Evolutionary conservation across 83 land plant species (phyloP), one percentile per base, ranked within the genome.

Genomic region (Picea abies): DNA sequence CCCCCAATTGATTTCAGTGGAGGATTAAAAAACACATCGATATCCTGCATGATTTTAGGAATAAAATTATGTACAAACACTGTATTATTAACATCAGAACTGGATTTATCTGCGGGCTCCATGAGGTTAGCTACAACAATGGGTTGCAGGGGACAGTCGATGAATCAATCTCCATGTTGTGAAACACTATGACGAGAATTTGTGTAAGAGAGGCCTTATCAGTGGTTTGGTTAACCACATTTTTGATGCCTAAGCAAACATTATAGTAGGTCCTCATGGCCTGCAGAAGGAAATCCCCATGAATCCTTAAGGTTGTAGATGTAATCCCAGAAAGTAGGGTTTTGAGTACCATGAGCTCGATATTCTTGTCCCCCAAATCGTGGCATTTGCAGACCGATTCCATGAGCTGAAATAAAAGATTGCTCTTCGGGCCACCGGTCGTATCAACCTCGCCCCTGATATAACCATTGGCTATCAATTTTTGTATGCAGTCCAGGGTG

Each of bases 311-410:
- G 17, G 90, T 82, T 1, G 88, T 87, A 47, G 98, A 97, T 10
- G 98, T 97, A 22, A 97, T 96, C 14, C 98, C 96, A 1, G 95
- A 92, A 62, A 97, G 90, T 5, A 97, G 87, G 26, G 96, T 91
- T 83, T 93, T 93, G 47, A 97, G 80, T 25, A 97, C 92, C 82
- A 32, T 32, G 35, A 32, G 35, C 35, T 32, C 35, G 35, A 32
- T 32, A 32, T 32, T 32, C 2, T 32, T 1, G 1, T 32, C 35
- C 35, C 35, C 35, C 35, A 32, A 32, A 1, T 32, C 35, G 1
- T 32, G 35, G 35, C 35, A 32, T 32, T 32, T 32, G 35, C 35
- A 32, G 35, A 32, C 35, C 35, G 1, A 32, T 32, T 32, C 35
- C 35, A 32, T 32, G 35, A 32, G 35, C 35, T 32, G 35, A 32